A percentile compares a stretch with the other conserved stretches of the same genome.
Conservation (phyloP, 805 yeast species). For the Blastobotrys terrestris region DNA sequence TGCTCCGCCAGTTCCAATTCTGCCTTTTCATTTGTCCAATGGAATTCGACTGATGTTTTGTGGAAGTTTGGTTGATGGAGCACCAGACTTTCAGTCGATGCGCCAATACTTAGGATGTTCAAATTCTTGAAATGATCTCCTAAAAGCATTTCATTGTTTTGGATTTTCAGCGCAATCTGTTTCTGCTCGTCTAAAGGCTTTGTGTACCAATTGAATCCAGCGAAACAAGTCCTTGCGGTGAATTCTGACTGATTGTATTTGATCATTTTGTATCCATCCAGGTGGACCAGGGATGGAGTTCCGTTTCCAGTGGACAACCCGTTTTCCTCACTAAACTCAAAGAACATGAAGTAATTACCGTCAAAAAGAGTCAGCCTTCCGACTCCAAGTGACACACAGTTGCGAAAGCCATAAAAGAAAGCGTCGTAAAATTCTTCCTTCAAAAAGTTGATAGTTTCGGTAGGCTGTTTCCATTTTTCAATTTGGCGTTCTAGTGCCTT, state of each 20-base stretch:
- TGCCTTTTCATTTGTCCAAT: background rate
- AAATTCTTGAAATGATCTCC: background rate
- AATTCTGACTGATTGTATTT: background rate
- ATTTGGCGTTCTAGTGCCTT: background rate
- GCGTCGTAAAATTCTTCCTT: background rate
- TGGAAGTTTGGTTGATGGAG: background rate
- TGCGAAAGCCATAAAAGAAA: background rate
- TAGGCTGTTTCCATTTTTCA: background rate
- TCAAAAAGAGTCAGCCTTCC: slow-evolving; percentile 1
- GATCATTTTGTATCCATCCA: background rate
- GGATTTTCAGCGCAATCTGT: background rate
- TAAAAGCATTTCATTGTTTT: background rate
- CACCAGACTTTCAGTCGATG: background rate
- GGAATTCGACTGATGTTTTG: background rate
- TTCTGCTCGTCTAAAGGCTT: background rate
- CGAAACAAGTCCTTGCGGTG: background rate
- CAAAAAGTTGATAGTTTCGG: background rate
- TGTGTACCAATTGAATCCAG: background rate
- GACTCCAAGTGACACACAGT: background rate
- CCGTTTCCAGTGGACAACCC: background rate
- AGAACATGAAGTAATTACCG: slow-evolving; percentile 2
- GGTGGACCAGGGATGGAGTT: background rate
- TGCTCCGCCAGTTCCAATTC: background rate
- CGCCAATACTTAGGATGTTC: background rate
- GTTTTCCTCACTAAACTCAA: background rate